Base-by-base conservation (phyloP, 2,329 filamentous ascomycete species). In the Fulvia fulva region DNA sequence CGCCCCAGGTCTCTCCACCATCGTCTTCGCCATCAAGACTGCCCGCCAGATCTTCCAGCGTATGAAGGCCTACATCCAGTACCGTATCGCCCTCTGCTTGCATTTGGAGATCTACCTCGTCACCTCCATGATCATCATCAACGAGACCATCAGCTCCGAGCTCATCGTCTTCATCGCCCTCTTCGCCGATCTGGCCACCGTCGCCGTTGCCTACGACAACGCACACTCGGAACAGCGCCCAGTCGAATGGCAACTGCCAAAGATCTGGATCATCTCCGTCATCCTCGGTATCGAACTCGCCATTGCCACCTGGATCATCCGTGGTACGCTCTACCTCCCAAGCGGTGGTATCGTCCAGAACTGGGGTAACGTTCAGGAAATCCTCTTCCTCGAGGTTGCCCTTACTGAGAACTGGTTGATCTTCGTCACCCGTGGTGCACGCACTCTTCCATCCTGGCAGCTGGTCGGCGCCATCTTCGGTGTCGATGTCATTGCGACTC, bases 131-230 rank as follows among this genome's bases (percentile, higher is more conserved):
- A 86, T 90, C 74, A 89, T 89, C 78, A 83, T 90, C 77, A 87
- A 89, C 78, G 87, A 90, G 79, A 89, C 87, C 62, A 83, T 90
- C 72, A 81, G 82, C 64, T 83, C 83, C 62, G 85, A 90, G 64
- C 83, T 91, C 45, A 87, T 91, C 69, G 88, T 90, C 75, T 91
- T 90, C 81, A 84, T 91, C 65, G 88, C 88, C 61, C 80, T 91
- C 26, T 91, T 91, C 76, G 88, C 88, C 66, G 88, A 91, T 82
- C 77, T 91, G 76, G 88, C 88, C 61, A 91, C 88, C 63, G 88
- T 91, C 65, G 88, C 88, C 60, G 85, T 90, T 58, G 88, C 88
- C 51, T 90, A 90, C 78, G 88, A 91, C 72, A 90, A 90, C 73
- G 88, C 88, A 49, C 85, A 89, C 77, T 89, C 85, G 68, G 88